Percentiles rank a stretch among this genome's conserved stretches.
These are phyloP conservation scores for Brassica cretica DNA, from an alignment of 345 rosid genomes.

Conservation along the genomic window DNA sequence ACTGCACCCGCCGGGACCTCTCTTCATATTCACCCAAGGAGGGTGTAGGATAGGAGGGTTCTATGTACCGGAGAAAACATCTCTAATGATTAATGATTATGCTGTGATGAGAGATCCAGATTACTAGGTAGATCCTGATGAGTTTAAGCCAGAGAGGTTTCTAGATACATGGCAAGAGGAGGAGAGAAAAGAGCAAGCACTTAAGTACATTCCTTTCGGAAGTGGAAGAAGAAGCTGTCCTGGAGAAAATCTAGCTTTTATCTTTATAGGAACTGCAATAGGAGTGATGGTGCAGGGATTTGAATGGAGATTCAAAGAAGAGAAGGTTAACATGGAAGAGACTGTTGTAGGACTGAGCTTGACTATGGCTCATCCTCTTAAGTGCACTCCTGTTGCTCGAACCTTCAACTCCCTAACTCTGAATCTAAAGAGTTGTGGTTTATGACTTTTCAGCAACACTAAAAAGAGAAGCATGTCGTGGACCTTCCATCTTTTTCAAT, in stretches of 20 bases:
- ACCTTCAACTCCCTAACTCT: not conserved
- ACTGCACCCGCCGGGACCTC: not conserved
- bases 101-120: not conserved
- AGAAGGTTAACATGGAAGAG: slow-evolving; percentile 32
- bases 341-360: not conserved
- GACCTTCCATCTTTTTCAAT: not conserved
- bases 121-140: not conserved
- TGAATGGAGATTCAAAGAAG: slow-evolving; percentile 44
- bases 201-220: not conserved
- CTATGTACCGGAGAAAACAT: slow-evolving; percentile 1
- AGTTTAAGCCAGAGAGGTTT: slow-evolving; percentile 8
- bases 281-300: slow-evolving; percentile 34
- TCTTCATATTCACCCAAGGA: not conserved
- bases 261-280: slow-evolving; percentile 5
- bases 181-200: slow-evolving; percentile 5
- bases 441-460: not conserved
- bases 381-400: slow-evolving; percentile 7
- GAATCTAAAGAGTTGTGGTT: not conserved
- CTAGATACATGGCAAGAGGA: not conserved
- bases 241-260: not conserved
- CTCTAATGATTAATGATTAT: not conserved
- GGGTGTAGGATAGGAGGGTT: not conserved
- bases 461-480: not conserved
- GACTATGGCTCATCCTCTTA: slow-evolving; percentile 29
- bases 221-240: not conserved